A percentile compares a stretch with the other conserved stretches of the same genome.
These are phyloP conservation scores for Wickerhamiella bombiphila DNA, from an alignment of 805 yeast genomes.

Conservation along the genomic window DNA sequence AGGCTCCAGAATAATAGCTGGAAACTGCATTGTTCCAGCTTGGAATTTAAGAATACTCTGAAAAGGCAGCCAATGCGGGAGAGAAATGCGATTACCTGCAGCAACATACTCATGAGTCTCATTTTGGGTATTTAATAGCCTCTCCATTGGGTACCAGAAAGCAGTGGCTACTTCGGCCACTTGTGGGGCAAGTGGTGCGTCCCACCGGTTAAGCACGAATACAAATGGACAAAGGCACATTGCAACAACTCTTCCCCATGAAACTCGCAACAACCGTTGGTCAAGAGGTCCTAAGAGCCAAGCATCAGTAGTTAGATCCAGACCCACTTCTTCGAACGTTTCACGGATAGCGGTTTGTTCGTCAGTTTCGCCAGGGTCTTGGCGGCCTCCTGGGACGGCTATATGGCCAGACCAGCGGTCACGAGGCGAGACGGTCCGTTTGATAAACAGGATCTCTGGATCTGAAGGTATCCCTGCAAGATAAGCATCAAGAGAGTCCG, in stretches of 20 bases:
- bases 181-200: constrained; percentile 18
- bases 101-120: constrained; percentile 14
- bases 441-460: constrained; percentile 26
- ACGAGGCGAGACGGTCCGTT: constrained; percentile 22
- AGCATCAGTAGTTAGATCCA: constrained; percentile 21
- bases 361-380: constrained; percentile 24
- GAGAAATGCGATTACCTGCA: constrained; percentile 16
- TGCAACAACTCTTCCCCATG: constrained; percentile 23
- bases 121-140: constrained; percentile 14
- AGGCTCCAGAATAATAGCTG: constrained; percentile 18
- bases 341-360: constrained; percentile 26
- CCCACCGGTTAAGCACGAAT: constrained; percentile 18
- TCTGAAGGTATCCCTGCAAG: constrained; percentile 1
- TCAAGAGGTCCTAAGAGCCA: constrained; percentile 23
- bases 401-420: constrained; percentile 31
- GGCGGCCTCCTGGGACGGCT: constrained; percentile 29
- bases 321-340: constrained; percentile 27
- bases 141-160: constrained; percentile 25
- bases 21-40: constrained; percentile 21
- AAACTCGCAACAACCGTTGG: constrained; percentile 23
- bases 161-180: constrained; percentile 25
- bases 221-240: constrained; percentile 26
- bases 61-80: constrained; percentile 8
- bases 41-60: constrained; percentile 7
- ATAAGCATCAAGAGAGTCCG: constrained; percentile 1